Evolutionary conservation across 202 grass and related monocot genomes (phyloP).

Genomic region (Setaria viridis): DNA sequence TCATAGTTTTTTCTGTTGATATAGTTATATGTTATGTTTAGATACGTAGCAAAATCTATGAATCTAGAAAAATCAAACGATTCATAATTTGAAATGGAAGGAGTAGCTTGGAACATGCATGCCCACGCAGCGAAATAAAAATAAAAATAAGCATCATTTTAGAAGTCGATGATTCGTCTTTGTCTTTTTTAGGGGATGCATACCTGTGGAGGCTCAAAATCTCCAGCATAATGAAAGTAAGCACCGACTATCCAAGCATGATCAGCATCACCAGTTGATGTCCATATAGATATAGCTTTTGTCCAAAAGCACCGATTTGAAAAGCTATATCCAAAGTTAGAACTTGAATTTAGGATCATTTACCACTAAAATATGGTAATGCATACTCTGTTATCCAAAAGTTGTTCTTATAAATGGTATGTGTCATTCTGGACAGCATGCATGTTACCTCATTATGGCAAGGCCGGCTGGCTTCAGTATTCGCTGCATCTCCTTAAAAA

Average conservation of each 20-base stretch:
- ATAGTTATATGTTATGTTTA: no score
- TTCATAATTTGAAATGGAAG: no score
- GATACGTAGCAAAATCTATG: no score
- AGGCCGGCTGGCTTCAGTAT: slow-evolving; percentile 85
- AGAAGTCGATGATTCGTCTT: no score
- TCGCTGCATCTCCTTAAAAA: slow-evolving; percentile 94
- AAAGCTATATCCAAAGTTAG: slow-evolving; percentile 58
- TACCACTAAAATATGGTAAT: not conserved
- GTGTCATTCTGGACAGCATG: not conserved
- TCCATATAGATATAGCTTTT: slow-evolving; percentile 98
- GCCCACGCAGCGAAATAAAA: no score
- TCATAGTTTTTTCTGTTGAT: no score
- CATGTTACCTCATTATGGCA: slow-evolving; percentile 90
- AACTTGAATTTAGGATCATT: slow-evolving; percentile 11
- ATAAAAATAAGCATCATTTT: no score
- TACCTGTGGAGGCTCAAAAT: slow-evolving; percentile 85
- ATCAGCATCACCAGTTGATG: slow-evolving; percentile 90
- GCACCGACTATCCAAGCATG: slow-evolving; percentile 95
- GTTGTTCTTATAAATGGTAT: not conserved
- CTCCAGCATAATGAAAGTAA: slow-evolving; percentile 88
- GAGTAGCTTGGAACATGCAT: no score
- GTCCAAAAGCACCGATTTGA: slow-evolving; percentile 97
- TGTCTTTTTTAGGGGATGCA: no score
- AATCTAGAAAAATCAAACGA: no score
- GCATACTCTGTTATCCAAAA: not conserved